Evolutionary conservation across 2,329 filamentous ascomycete species (phyloP).

Genomic region (Exserohilum turcica): DNA sequence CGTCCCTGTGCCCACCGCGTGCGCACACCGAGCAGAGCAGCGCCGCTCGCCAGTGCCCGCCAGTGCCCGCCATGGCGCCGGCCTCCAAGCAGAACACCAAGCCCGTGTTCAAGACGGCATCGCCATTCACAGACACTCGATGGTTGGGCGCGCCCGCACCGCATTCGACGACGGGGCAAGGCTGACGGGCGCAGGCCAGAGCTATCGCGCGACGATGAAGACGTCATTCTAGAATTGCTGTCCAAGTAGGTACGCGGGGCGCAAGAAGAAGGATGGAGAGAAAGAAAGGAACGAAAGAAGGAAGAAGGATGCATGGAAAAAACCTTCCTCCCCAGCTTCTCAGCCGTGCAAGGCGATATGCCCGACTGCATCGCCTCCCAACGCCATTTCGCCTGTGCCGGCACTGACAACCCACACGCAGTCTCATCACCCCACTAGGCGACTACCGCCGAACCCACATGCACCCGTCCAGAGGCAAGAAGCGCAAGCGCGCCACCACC

Average conservation of each 20-base stretch:
- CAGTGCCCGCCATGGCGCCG: conserved; percentile 28
- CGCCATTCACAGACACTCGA: conserved; percentile 64
- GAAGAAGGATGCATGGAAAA: too few species aligned
- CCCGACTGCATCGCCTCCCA: neutral
- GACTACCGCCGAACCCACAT: conserved; percentile 62
- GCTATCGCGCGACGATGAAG: conserved; percentile 63
- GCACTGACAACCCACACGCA: conserved; percentile 38
- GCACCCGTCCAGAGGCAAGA: conserved; percentile 65
- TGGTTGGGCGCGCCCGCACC: conserved; percentile 57
- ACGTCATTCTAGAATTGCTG: conserved; percentile 68
- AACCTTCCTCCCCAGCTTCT: neutral
- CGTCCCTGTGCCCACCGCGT: neutral
- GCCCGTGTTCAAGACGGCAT: conserved; percentile 67
- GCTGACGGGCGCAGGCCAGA: conserved; percentile 60
- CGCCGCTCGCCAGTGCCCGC: too few species aligned
- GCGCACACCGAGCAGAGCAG: neutral
- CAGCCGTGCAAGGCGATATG: neutral
- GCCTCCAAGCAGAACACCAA: conserved; percentile 46
- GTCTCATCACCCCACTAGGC: conserved; percentile 68
- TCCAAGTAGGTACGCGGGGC: conserved; percentile 60
- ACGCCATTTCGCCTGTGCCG: neutral
- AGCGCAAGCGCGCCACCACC: conserved; percentile 43
- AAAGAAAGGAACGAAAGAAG: too few species aligned
- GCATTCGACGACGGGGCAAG: neutral
- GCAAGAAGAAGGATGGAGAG: neutral